phyloP scores from a whole-genome alignment of 148 eudicot genomes.

The Suaeda aralocaspica region DNA sequence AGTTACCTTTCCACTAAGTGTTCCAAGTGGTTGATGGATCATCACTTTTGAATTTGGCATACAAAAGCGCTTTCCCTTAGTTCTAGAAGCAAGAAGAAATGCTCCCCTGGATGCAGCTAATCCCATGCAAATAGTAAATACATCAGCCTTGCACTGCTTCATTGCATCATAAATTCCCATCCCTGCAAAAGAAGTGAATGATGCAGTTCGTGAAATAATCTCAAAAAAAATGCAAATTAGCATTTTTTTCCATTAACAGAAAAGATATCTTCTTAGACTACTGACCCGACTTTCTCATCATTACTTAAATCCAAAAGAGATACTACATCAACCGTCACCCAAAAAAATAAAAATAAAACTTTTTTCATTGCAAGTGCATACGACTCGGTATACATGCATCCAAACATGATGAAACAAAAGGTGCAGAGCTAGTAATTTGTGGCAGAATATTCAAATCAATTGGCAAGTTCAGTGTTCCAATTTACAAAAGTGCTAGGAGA shows the following conservation, averaged over 20 bases:
- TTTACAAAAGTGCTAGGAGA: no score
- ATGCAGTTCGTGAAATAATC: not conserved
- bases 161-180: slow-evolving; percentile 98
- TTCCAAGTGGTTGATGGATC: slow-evolving; percentile 80
- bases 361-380: not conserved
- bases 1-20: slow-evolving; percentile 61
- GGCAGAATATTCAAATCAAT: not conserved
- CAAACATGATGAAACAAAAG: not conserved
- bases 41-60: slow-evolving; percentile 95
- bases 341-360: not conserved
- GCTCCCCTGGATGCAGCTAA: slow-evolving; percentile 98
- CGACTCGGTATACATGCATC: not conserved
- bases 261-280: not conserved
- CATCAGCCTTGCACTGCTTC: slow-evolving; percentile 93
- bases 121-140: slow-evolving; percentile 87
- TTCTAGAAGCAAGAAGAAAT: slow-evolving; percentile 88
- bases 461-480: not conserved
- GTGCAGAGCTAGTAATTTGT: not conserved
- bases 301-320: not conserved
- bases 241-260: not conserved
- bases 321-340: not conserved
- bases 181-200: slow-evolving; percentile 39
- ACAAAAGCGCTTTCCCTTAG: slow-evolving; percentile 86
- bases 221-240: no score
- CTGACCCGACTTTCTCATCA: not conserved